Base-by-base conservation (phyloP, 2,329 filamentous ascomycete genomes). In the Elsinoe perseae region DNA sequence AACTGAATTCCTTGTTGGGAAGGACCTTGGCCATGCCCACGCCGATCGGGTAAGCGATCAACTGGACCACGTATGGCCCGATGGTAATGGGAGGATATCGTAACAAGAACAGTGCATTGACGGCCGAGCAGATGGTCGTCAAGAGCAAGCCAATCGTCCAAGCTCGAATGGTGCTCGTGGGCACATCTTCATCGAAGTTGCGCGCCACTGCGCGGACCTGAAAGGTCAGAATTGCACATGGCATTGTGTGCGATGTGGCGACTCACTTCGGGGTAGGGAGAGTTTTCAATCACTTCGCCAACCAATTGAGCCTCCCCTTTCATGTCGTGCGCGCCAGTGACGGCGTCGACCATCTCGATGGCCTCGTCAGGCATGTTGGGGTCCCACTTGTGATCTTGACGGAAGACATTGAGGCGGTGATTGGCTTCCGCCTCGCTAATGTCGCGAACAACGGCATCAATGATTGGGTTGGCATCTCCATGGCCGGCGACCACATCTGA, bases 61-160 rank as follows among this genome's bases (percentile, higher is more conserved):
- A 76, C 64, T 92, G 77, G 21, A 89, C 88, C 73, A 95, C 93
- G 63, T 95, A 87, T 42, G 89, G 88, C 18, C 87, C 90, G 65
- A 95, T 92, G 58, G 85, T 85, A 70, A 95, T 88, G 71, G 87
- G 92, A 32, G 89, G 89, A 76, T 93, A 95, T 79, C 89, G 81
- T 68, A 95, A 76, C 48, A 87, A 90, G 75, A 95, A 95, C 73
- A 95, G 92, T 36, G 93, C 74, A 69, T 93, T 95, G 42, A 64
- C 59, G 2, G 54, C 79, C 1, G 81, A 82, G n/a, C 80, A 82
- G 57, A 84, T 64, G 0, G 81, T 84, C 58, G 81, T 80, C 43
- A 85, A 74, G 9, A 84, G 3, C 62, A 85, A 58, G 30, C 82
- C 82, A 59, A 85, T 81, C 3, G 73, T 70, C 82, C 82, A 85